Base-by-base conservation (phyloP, 768 basidiomycete genomes). In the Paxillus involutus region DNA sequence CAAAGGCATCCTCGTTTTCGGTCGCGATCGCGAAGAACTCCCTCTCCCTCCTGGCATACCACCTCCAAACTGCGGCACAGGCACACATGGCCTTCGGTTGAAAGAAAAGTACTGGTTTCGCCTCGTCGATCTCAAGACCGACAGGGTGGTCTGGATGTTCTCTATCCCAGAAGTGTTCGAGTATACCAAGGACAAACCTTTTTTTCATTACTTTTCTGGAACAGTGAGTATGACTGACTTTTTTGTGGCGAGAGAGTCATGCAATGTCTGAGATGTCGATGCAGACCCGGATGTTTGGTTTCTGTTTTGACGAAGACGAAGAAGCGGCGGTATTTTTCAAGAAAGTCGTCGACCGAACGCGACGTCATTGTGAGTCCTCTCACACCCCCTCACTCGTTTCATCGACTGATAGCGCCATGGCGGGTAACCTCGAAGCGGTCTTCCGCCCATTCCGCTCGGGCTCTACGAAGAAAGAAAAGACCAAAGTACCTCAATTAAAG, bases 181-280 rank as follows among this genome's bases (percentile, higher is more conserved):
- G 49, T 98, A 95, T 68, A 80, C 82, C 61, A 79, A 87, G 60
- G 93, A 97, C 69, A 83, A 88, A 52, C 89, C 92, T 3, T 96
- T 96, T 75, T 97, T 97, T 73, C 93, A 98, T 70, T 80, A 85
- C 37, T 95, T 96, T 71, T 82, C 85, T 44, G 91, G 90, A 40
- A 82, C 88, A 73, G 94, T 95, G 64, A 66, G 90, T 77, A 4
- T 19, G 47, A 35, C 26, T 52, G 26, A 26, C 60, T 43, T 13
- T 21, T 32, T 5, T 26, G 26, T 29, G 44, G 6, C 16, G 26
- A 29, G 19, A 32, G 36, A 26, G 26, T 24, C 48, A 35, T 2
- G 11, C 44, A n/a, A 35, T 13, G 12, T 35, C 26, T 47, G 44
- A 39, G 6, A 17, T 17, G 40, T 16, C 39, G 13, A 50, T 21